A percentile compares a stretch with the other conserved stretches of the same genome.
Conservation (phyloP, 208 protist genomes). For the Leishmania arabica region DNA sequence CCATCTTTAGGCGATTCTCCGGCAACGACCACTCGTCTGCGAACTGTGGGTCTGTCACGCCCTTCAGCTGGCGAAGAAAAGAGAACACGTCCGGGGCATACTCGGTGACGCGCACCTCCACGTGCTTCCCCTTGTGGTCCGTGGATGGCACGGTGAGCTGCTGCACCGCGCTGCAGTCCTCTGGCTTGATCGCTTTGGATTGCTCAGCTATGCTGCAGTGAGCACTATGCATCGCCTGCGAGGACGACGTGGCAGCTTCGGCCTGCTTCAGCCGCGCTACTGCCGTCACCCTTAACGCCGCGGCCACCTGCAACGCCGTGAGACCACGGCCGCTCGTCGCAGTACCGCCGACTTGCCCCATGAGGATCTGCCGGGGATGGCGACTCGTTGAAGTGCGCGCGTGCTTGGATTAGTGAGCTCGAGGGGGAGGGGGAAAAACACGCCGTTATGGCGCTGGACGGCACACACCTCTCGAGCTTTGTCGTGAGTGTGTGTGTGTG, state of each 20-base stretch:
- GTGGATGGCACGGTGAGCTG: conserved; percentile 26
- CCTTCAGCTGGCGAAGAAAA: conserved; percentile 54
- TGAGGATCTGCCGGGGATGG: conserved; percentile 2
- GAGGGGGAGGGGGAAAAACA: not conserved
- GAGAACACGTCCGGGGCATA: conserved; percentile 80
- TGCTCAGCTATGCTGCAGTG: conserved; percentile 15
- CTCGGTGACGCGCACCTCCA: conserved; percentile 56
- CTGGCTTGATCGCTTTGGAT: conserved; percentile 17
- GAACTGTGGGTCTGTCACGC: conserved; percentile 54
- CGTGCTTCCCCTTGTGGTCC: conserved; percentile 1
- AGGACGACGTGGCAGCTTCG: conserved; percentile 4
- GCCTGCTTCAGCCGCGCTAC: conserved; percentile 28
- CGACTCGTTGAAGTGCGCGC: not conserved
- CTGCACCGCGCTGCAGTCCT: conserved; percentile 33
- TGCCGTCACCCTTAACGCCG: conserved; percentile 40
- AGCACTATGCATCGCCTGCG: conserved; percentile 16
- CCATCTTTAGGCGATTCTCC: conserved; percentile 54
- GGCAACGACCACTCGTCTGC: conserved; percentile 74
- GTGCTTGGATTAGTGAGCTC: not conserved
- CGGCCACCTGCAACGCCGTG: conserved; percentile 64
- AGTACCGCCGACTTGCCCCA: conserved; percentile 37
- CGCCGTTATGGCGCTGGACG: not conserved
- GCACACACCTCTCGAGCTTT: not conserved
- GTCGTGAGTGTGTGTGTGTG: not conserved
- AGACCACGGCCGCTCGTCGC: conserved; percentile 78